Conservation (phyloP, 2,329 filamentous ascomycete genomes). For the Didymella arachidicola region DNA sequence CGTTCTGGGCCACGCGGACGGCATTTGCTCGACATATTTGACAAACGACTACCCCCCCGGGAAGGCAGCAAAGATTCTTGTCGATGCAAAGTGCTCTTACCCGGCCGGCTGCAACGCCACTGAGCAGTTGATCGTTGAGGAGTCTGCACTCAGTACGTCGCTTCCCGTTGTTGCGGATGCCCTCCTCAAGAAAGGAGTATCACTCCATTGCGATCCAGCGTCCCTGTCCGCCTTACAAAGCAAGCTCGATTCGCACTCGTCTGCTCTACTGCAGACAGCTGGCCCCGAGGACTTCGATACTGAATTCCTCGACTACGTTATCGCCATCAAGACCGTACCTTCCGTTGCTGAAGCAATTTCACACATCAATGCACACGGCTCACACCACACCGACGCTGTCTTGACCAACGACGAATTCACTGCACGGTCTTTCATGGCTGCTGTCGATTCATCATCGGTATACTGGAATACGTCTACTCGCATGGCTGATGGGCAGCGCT, state of each 20-base stretch:
- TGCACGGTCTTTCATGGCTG: constrained; percentile 83
- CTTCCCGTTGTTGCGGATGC: constrained; percentile 77
- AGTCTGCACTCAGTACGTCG: constrained; percentile 69
- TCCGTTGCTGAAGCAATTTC: constrained; percentile 73
- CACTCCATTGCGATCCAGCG: constrained; percentile 77
- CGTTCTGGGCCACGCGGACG: constrained; percentile 94
- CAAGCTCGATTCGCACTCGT: constrained; percentile 54
- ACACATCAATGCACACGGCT: constrained; percentile 92
- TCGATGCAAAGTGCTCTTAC: constrained; percentile 94
- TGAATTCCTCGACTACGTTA: constrained; percentile 84
- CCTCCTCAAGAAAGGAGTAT: constrained; percentile 78
- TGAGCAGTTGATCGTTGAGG: constrained; percentile 90
- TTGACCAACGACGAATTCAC: constrained; percentile 72
- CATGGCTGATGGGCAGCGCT: constrained; percentile 95
- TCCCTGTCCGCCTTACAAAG: constrained; percentile 70
- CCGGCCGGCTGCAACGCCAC: constrained; percentile 93
- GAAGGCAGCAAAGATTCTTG: constrained; percentile 76
- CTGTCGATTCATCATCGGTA: constrained; percentile 87
- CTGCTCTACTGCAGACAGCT: constrained; percentile 67
- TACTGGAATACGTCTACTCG: constrained; percentile 98
- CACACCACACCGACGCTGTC: constrained; percentile 93
- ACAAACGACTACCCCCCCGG: constrained; percentile 76
- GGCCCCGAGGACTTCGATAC: constrained; percentile 79
- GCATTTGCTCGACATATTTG: constrained; percentile 86
- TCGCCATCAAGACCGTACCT: constrained; percentile 81